Conservation (phyloP, 495 filamentous ascomycete genomes). For the Tuber indicum region DNA sequence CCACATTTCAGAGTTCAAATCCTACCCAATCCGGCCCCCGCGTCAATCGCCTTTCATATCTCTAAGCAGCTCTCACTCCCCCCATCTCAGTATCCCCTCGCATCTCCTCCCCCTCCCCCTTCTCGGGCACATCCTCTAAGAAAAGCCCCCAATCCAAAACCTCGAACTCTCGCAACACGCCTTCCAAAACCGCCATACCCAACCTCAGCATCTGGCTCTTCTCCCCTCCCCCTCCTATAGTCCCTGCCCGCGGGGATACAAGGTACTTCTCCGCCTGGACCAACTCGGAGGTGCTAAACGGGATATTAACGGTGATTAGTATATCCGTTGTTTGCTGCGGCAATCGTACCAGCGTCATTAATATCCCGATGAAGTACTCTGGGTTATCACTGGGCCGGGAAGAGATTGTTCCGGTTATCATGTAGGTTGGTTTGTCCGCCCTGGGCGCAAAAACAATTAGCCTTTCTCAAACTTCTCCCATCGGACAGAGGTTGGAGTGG, state of each 20-base stretch:
- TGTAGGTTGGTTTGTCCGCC: conserved; percentile 42
- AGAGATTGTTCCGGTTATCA: conserved; percentile 35
- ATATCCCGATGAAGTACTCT: conserved; percentile 53
- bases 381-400: conserved; percentile 30
- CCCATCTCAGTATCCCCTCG: not conserved
- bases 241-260: conserved; percentile 40
- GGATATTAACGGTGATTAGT: conserved; percentile 84
- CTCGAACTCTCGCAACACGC: conserved; percentile 63
- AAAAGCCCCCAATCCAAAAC: conserved; percentile 82
- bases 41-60: not conserved
- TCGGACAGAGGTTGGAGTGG: conserved; percentile 12
- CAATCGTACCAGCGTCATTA: conserved; percentile 66
- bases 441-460: conserved; percentile 37
- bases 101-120: not conserved
- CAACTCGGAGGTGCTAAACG: conserved; percentile 61
- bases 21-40: not conserved
- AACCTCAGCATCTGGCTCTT: conserved; percentile 57
- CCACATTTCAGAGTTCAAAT: not conserved
- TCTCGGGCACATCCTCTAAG: conserved; percentile 43
- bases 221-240: conserved; percentile 48
- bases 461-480: not conserved
- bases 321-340: conserved; percentile 72
- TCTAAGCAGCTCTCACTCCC: not conserved
- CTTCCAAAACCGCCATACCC: conserved; percentile 54
- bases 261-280: conserved; percentile 57